Evolutionary conservation across 2,329 filamentous ascomycete species (phyloP).

Genomic region (Clonostachys rosea): DNA sequence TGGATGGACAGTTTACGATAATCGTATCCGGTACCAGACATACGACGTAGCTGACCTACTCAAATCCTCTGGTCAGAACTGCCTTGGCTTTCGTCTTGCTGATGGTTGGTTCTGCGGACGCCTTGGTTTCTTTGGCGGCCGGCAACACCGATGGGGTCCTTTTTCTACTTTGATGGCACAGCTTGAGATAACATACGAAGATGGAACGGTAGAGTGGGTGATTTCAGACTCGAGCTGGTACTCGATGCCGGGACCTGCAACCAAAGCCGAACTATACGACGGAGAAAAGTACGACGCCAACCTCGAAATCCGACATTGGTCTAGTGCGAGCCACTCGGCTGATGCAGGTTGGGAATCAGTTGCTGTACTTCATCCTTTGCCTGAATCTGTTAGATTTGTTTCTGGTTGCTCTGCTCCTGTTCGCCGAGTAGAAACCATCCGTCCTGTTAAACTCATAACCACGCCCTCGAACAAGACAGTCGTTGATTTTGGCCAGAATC

Average conservation of each 20-base stretch:
- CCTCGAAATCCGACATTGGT: neutral
- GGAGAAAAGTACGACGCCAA: neutral
- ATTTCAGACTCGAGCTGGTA: neutral
- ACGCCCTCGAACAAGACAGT: neutral
- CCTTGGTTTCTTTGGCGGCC: neutral
- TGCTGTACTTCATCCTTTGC: neutral
- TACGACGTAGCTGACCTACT: neutral
- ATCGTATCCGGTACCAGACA: neutral
- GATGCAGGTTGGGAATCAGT: neutral
- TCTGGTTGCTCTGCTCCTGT: neutral
- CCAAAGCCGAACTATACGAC: neutral
- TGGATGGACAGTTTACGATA: neutral
- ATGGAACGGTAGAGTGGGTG: neutral
- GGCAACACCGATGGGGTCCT: neutral
- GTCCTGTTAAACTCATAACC: neutral
- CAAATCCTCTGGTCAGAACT: conserved; percentile 1
- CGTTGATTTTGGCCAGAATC: neutral
- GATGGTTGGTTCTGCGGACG: neutral
- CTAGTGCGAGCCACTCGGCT: neutral
- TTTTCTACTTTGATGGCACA: neutral
- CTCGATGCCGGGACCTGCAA: neutral
- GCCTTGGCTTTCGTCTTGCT: neutral
- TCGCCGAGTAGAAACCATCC: neutral
- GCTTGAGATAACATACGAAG: neutral
- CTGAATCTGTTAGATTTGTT: neutral